Conservation (phyloP, 345 rosid species). For the Ricinus communis region DNA sequence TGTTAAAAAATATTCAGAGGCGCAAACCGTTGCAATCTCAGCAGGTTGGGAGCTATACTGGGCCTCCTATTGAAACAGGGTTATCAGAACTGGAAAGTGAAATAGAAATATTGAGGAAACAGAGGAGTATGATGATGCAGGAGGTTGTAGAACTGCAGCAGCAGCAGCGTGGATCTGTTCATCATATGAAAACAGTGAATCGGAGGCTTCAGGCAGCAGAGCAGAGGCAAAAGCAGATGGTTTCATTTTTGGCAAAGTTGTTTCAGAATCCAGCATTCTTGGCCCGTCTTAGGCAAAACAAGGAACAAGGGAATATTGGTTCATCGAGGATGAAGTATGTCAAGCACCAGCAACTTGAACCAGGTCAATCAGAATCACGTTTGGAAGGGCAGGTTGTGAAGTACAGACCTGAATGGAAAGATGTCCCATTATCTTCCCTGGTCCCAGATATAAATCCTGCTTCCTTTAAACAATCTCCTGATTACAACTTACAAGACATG, state of each 20-base stretch:
- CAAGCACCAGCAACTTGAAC: conserved; percentile 48
- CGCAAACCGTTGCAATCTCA: conserved; percentile 38
- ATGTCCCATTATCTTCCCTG: conserved; percentile 20
- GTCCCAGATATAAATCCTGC: conserved; percentile 27
- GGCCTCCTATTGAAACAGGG: conserved; percentile 16
- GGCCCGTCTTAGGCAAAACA: conserved; percentile 21
- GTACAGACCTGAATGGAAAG: conserved; percentile 40
- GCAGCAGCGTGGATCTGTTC: conserved; percentile 26
- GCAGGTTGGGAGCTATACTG: conserved; percentile 30
- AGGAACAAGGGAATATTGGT: conserved; percentile 34
- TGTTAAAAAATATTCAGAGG: conserved; percentile 31
- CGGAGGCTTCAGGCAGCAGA: conserved; percentile 33
- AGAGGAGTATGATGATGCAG: conserved; percentile 27
- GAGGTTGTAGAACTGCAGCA: conserved; percentile 32
- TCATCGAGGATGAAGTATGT: conserved; percentile 59
- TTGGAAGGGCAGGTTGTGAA: conserved; percentile 45
- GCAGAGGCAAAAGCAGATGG: conserved; percentile 31
- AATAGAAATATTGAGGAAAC: conserved; percentile 24
- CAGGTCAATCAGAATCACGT: conserved; percentile 34
- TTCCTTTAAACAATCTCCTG: conserved; percentile 28
- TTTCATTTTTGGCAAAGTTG: conserved; percentile 28
- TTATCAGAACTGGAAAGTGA: conserved; percentile 26
- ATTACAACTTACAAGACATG: conserved; percentile 31
- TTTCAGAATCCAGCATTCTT: conserved; percentile 30
- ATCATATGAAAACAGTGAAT: conserved; percentile 22